Evolutionary conservation across 2,329 filamentous ascomycete genomes (phyloP).

Genomic region (Beauveria rudraprayagi): DNA sequence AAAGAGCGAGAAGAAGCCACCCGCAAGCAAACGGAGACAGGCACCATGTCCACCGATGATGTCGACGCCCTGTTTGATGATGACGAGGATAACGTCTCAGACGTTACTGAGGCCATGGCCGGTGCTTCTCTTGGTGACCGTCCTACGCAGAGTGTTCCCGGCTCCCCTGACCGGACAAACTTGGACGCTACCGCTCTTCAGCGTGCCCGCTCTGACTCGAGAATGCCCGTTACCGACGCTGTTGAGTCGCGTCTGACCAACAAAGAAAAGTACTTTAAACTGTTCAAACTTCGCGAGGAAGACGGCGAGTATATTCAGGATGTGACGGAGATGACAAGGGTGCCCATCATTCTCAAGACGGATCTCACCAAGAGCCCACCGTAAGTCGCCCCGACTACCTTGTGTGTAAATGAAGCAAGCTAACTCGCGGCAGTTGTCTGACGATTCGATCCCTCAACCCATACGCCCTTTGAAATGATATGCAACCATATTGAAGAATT

Average conservation of each 20-base stretch:
- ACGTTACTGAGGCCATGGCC: conserved; percentile 83
- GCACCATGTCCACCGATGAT: conserved; percentile 86
- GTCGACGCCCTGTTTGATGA: conserved; percentile 90
- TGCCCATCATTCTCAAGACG: conserved; percentile 97
- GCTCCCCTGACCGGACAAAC: conserved; percentile 74
- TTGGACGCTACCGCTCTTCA: conserved; percentile 63
- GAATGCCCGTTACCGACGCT: conserved; percentile 66
- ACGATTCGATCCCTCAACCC: conserved; percentile 80
- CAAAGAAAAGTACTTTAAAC: conserved; percentile 92
- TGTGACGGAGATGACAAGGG: conserved; percentile 92
- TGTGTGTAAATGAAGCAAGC: not conserved
- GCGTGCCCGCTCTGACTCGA: conserved; percentile 89
- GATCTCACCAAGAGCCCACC: conserved; percentile 98
- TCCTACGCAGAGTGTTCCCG: conserved; percentile 89
- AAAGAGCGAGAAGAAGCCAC: conserved; percentile 87
- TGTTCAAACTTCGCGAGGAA: conserved; percentile 86
- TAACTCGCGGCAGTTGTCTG: conserved; percentile 51
- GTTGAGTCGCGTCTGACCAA: conserved; percentile 75
- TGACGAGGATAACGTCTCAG: conserved; percentile 76
- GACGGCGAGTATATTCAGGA: conserved; percentile 96
- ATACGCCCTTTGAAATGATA: conserved; percentile 49
- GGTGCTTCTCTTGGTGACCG: conserved; percentile 85
- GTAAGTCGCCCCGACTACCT: conserved; percentile 56
- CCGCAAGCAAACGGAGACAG: conserved; percentile 88
- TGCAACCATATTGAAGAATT: not conserved